Conservation (phyloP, 2,329 filamentous ascomycete genomes). For the Mycocentrospora acerina region DNA sequence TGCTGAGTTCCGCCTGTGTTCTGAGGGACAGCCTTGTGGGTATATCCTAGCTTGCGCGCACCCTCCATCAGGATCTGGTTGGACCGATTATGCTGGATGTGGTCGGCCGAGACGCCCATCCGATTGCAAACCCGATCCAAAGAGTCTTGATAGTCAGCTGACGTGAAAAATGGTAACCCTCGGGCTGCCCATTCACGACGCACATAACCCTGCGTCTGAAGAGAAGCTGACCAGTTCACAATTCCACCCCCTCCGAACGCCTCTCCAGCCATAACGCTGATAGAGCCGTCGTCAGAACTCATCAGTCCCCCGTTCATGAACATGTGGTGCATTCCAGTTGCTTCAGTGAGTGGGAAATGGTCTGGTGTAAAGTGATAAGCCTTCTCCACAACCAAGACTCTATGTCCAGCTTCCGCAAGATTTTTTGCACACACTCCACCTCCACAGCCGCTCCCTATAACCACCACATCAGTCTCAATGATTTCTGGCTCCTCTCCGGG, state of each 20-base stretch:
- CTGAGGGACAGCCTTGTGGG: constrained; percentile 69
- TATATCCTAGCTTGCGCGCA: constrained; percentile 70
- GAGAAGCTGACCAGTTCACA: constrained; percentile 75
- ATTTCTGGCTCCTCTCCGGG: constrained; percentile 56
- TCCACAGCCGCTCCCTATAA: constrained; percentile 85
- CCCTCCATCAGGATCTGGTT: constrained; percentile 76
- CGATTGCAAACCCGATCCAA: constrained; percentile 76
- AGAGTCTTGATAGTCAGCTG: constrained; percentile 71
- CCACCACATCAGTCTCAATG: constrained; percentile 77
- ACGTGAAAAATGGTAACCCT: constrained; percentile 73
- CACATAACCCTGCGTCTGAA: constrained; percentile 73
- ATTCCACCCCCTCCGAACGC: constrained; percentile 86
- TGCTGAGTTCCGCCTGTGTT: constrained; percentile 76
- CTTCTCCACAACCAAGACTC: constrained; percentile 81
- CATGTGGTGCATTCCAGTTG: constrained; percentile 61
- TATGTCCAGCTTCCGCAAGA: constrained; percentile 72
- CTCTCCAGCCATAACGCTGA: constrained; percentile 66
- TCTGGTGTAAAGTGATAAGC: constrained; percentile 72
- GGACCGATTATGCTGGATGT: constrained; percentile 70
- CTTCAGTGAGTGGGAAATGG: constrained; percentile 72
- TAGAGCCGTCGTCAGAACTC: constrained; percentile 53
- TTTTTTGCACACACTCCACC: constrained; percentile 80
- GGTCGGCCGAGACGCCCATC: constrained; percentile 71
- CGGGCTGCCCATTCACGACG: constrained; percentile 76
- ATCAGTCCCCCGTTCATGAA: constrained; percentile 67